Base-by-base conservation (phyloP, 2,329 filamentous ascomycete genomes). In the Pseudogymnoascus sp. region DNA sequence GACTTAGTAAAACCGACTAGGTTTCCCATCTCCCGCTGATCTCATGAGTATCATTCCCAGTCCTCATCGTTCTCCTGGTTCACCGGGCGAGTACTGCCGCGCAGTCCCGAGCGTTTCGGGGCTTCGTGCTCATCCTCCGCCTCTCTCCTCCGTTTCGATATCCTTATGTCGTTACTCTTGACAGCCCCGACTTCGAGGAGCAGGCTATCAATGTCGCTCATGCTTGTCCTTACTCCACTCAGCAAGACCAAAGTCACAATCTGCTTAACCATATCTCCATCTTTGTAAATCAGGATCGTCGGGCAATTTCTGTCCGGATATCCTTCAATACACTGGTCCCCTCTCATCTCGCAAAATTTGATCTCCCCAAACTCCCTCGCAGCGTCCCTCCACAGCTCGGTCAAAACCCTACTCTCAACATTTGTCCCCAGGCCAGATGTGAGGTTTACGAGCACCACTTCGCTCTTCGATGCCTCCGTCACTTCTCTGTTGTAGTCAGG, bases 291-390 rank as follows among this genome's bases (percentile, higher is more conserved):
- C 66, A 99, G 73, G 37, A 99, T 91, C 0, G 94, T 99, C 1
- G 94, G 94, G 64, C 92, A 96, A 74, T 99, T 99, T 63, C 84
- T 83, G 71, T 97, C 94, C 1, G 94, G 94, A 75, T 99, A 99
- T 42, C 91, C 91, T 74, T 97, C 94, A 69, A 99, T 97, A 64
- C 94, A 96, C 77, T 97, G 85, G 72, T 91, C 87, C 5, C 88
- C 94, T 69, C 88, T 84, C 69, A 99, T 97, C 77, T 97, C 91
- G 75, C 93, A 97, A 76, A 99, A 99, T 77, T 99, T 99, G 75
- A 99, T 80, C 67, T 99, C 93, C 18, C 92, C 91, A 72, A 92
- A 99, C 71, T 93, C 91, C 65, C 77, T 78, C 0, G 94, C 93
- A 42, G 94, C 82, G 71, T 92, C 86, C 37, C 88, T 82, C 92